Evolutionary conservation across 495 filamentous ascomycete species (phyloP).

Genomic region (Penicillium goetzii): DNA sequence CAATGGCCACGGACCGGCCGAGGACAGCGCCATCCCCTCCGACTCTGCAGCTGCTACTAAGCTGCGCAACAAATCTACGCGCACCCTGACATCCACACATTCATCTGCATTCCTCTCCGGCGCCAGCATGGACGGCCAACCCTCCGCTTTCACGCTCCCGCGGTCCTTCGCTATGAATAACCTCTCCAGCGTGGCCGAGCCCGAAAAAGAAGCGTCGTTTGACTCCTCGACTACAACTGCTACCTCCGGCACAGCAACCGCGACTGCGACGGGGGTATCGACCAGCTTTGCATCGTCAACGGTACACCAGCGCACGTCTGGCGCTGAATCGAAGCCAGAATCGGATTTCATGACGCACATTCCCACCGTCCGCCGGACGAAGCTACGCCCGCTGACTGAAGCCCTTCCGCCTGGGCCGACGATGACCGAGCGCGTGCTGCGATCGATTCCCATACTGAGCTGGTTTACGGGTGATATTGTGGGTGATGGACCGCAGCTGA

Average conservation of each 20-base stretch:
- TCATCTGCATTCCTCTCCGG: constrained; percentile 45
- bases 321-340: constrained; percentile 38
- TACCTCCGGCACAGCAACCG: constrained; percentile 63
- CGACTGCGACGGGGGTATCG: constrained; percentile 44
- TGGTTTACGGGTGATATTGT: constrained; percentile 81
- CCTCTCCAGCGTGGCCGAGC: constrained; percentile 38
- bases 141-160: constrained; percentile 45
- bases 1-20: constrained; percentile 66
- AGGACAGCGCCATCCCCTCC: constrained; percentile 63
- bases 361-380: constrained; percentile 56
- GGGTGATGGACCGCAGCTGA: constrained; percentile 73
- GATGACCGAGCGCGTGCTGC: constrained; percentile 60
- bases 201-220: constrained; percentile 36
- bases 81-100: constrained; percentile 43
- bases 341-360: constrained; percentile 57
- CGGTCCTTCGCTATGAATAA: constrained; percentile 52
- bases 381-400: constrained; percentile 54
- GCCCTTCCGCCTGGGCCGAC: constrained; percentile 68
- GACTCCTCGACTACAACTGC: constrained; percentile 50
- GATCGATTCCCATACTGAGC: constrained; percentile 63
- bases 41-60: constrained; percentile 41
- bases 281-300: constrained; percentile 48
- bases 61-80: constrained; percentile 32
- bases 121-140: constrained; percentile 36
- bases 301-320: constrained; percentile 36